A percentile compares a stretch with the other conserved stretches of the same genome.
phyloP scores from a whole-genome alignment of 768 basidiomycete species.

The Myochromella boudieri region DNA sequence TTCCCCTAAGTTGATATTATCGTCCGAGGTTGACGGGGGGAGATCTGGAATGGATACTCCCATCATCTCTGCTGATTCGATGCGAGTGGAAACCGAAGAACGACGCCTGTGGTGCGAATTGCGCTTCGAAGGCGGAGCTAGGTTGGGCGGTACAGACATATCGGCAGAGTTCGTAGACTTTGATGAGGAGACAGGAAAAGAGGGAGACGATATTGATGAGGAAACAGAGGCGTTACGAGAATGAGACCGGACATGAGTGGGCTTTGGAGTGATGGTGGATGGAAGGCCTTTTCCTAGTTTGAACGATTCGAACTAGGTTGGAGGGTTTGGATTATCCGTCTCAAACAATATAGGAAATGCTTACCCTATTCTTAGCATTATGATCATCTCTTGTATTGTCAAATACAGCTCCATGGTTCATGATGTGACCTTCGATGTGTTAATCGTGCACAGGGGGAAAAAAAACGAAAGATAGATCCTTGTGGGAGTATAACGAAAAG shows the following conservation, averaged over 20 bases:
- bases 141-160: constrained; percentile 28
- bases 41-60: constrained; percentile 73
- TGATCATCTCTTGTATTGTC: constrained; percentile 33
- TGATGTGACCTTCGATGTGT: constrained; percentile 21
- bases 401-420: constrained; percentile 24
- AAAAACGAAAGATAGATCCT: constrained; percentile 32
- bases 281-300: constrained; percentile 57
- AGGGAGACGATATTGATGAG: constrained; percentile 39
- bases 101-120: constrained; percentile 83
- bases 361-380: constrained; percentile 42
- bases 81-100: constrained; percentile 86
- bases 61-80: constrained; percentile 91
- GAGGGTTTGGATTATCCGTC: not conserved
- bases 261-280: constrained; percentile 35
- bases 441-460: constrained; percentile 18
- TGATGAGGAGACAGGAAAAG: constrained; percentile 42
- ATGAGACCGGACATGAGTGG: constrained; percentile 64
- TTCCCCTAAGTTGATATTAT: constrained; percentile 67
- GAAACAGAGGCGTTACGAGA: constrained; percentile 68
- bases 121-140: constrained; percentile 49
- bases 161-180: constrained; percentile 38
- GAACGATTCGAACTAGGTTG: constrained; percentile 67
- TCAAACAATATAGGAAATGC: constrained; percentile 3
- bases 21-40: constrained; percentile 58
- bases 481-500: constrained; percentile 35